phyloP scores from a whole-genome alignment of 2,329 filamentous ascomycete species.

The Xylariaceae sp. region DNA sequence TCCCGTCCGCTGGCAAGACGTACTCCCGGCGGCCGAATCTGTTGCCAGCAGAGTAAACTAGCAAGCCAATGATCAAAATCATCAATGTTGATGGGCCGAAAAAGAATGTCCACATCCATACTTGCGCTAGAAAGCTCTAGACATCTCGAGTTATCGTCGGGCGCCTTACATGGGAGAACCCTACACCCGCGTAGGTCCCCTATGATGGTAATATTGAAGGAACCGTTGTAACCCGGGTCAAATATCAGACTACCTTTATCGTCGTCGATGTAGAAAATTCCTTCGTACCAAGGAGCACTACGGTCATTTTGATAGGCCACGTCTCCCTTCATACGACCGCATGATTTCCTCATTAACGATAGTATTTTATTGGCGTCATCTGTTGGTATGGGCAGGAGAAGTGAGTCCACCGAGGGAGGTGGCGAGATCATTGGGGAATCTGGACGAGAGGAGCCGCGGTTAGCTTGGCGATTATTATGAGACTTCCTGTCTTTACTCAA shows the following conservation, averaged over 20 bases:
- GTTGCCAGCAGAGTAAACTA: conserved; percentile 76
- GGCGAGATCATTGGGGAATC: conserved; percentile 53
- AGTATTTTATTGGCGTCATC: conserved; percentile 68
- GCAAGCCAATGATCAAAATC: conserved; percentile 79
- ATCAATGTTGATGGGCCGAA: conserved; percentile 59
- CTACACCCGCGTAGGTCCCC: conserved; percentile 70
- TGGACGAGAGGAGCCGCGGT: conserved; percentile 53
- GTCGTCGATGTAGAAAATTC: conserved; percentile 75
- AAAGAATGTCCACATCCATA: conserved; percentile 55
- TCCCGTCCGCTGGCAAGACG: conserved; percentile 48
- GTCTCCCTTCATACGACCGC: conserved; percentile 75
- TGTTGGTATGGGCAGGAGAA: conserved; percentile 57
- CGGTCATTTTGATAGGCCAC: conserved; percentile 65
- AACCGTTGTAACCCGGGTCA: conserved; percentile 63
- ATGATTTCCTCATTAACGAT: conserved; percentile 70
- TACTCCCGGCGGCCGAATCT: conserved; percentile 58
- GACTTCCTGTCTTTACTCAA: conserved; percentile 45
- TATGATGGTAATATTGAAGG: conserved; percentile 64
- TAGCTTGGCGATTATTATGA: conserved; percentile 50
- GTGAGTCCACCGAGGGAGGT: conserved; percentile 56
- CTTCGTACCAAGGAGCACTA: conserved; percentile 60
- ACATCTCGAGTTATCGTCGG: conserved; percentile 44
- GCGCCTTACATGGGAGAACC: conserved; percentile 53
- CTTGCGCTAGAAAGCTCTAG: conserved; percentile 54
- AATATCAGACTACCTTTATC: conserved; percentile 71